phyloP scores from a whole-genome alignment of 257 asterid species.

The Phtheirospermum japonicum region DNA sequence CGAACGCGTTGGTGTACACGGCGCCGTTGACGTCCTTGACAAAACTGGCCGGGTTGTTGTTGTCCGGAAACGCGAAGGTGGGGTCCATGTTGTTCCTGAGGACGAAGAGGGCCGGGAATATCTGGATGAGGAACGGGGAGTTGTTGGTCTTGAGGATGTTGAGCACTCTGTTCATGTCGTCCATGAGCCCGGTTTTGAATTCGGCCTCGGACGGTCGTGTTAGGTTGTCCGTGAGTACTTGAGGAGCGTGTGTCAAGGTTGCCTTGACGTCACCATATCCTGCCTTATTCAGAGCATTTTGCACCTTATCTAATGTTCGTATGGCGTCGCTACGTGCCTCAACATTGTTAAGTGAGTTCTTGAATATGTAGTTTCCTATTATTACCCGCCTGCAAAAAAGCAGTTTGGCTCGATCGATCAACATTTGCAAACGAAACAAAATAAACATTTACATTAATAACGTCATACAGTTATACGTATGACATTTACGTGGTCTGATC shows the following conservation, averaged over 20 bases:
- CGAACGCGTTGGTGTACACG: conserved; percentile 37
- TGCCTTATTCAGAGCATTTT: conserved; percentile 20
- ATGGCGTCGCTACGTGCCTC: background rate
- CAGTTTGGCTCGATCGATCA: too few relatives aligned
- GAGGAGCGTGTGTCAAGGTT: background rate
- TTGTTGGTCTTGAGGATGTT: background rate
- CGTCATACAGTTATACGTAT: too few relatives aligned
- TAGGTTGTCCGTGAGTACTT: conserved; percentile 12
- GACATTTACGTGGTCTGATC: background rate
- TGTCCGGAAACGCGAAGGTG: conserved; percentile 26
- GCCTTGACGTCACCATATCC: conserved; percentile 30
- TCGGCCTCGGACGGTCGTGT: conserved; percentile 11
- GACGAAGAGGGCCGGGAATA: background rate
- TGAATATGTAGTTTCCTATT: too few relatives aligned
- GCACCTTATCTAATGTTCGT: background rate
- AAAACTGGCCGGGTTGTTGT: background rate
- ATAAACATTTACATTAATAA: too few relatives aligned
- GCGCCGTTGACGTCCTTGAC: conserved; percentile 25
- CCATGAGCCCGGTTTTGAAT: background rate
- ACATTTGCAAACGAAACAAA: too few relatives aligned
- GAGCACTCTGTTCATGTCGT: background rate
- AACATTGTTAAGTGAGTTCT: too few relatives aligned
- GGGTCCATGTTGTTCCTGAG: background rate
- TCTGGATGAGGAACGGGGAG: background rate
- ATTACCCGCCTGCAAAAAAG: too few relatives aligned